Base-by-base conservation (phyloP, 768 basidiomycete species). In the Lepiota venenata region DNA sequence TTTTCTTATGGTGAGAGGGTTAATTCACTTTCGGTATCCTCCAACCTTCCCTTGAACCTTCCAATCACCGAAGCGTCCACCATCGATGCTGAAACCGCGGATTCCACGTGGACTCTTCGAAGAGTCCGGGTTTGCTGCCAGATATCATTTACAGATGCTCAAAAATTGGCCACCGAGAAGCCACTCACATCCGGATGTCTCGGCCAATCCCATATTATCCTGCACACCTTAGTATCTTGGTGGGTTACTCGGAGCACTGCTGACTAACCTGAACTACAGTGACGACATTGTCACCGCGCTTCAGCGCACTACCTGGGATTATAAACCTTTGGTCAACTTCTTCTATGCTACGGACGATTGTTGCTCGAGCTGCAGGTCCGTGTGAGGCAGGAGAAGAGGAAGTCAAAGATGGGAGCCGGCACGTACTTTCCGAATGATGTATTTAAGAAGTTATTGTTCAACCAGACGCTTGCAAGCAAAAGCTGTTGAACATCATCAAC, bases 381-480 rank as follows among this genome's bases (percentile, higher is more conserved):
- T 14, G 15, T 32, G 18, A 16, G 36, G 29, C 5, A 12, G n/a
- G n/a, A 48, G 35, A 27, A 10, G 32, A 27, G 6, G 32, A 9
- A 27, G 5, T 4, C 1, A 15, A 27, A 16, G 57, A 47, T 9
- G 14, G 15, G 29, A 38, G 22, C 38, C 14, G 11, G 14, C 29
- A 69, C 80, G 55, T 60, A 87, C 87, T 88, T 89, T 71, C 87
- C 87, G 56, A 82, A 87, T 0, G 88, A 83, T 1, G 88, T 89
- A 8, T 74, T 74, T 42, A 93, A 65, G 72, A 91, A 91, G 3
- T 78, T 73, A 56, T 84, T 68, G 58, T 93, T 93, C 27, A 89
- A 70, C 86, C 88, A 92, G 12, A 92, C 83, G 48, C 86, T 88
- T 2, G 88, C 88, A 25, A n/a, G 91, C 88, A 60, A 93, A 93